Evolutionary conservation across 805 yeast species (phyloP).

Genomic region (Candida fluviatilis): DNA sequence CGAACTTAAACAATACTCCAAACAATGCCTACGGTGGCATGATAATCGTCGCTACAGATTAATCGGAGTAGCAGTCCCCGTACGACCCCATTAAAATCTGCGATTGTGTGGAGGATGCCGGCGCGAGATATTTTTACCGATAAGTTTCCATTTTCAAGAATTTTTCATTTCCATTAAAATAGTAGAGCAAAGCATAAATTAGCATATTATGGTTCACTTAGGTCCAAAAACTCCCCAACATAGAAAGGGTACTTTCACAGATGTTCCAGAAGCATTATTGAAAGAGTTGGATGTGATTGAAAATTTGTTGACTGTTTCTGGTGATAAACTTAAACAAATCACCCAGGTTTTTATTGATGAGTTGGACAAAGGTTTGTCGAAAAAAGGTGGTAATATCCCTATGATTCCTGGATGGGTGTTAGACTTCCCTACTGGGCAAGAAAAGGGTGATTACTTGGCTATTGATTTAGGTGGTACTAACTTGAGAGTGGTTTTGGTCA

Average conservation of each 20-base stretch:
- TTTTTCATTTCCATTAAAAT: too few species aligned
- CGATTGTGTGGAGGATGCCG: too few species aligned
- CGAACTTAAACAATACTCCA: too few species aligned
- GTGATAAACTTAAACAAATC: conserved; percentile 58
- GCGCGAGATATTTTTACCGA: too few species aligned
- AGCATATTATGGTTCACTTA: conserved; percentile 61
- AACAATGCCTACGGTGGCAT: too few species aligned
- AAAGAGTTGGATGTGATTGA: conserved; percentile 58
- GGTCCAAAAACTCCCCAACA: conserved; percentile 82
- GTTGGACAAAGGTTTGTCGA: conserved; percentile 74
- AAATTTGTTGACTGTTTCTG: conserved; percentile 55
- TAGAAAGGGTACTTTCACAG: conserved; percentile 61
- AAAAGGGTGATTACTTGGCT: conserved; percentile 85
- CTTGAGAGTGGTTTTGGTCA: conserved; percentile 85
- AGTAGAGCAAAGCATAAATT: neutral
- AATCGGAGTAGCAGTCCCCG: too few species aligned
- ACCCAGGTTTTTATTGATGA: conserved; percentile 75
- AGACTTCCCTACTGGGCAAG: conserved; percentile 89
- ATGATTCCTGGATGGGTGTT: conserved; percentile 98
- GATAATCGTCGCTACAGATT: too few species aligned
- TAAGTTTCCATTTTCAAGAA: too few species aligned
- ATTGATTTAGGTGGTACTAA: conserved; percentile 98
- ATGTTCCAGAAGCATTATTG: conserved; percentile 61
- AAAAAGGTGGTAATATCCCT: conserved; percentile 82
- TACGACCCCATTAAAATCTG: too few species aligned